Base-by-base conservation (phyloP, 2,329 filamentous ascomycete genomes). In the Chalara sp. region DNA sequence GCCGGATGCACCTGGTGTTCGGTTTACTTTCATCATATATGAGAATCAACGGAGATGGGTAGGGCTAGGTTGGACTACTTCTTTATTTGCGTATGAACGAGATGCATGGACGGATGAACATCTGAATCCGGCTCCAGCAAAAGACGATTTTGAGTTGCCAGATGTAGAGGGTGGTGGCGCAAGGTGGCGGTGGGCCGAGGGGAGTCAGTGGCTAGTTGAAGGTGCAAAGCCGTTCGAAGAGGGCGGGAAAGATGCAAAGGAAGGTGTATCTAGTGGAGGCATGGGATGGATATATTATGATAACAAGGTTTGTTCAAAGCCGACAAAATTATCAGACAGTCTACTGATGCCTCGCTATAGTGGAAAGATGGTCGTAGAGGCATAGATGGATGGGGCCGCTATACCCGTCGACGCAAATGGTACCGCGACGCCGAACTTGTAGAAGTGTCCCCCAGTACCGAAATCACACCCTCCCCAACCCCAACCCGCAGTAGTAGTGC, bases 221-320 rank as follows among this genome's bases (percentile, higher is more conserved):
- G 87, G 87, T 1, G 81, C 81, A 1, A 68, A 76, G 0, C 80
- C 83, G 68, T 77, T 69, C 47, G 72, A 71, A 5, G 62, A 69
- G 65, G 64, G 69, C 58, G 61, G 72, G 63, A 61, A 5, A 57
- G 72, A 64, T 51, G 64, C 61, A 66, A 70, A 63, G 60, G 61
- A 57, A n/a, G 59, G 59, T 42, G 39, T 61, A 55, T 59, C 58
- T 48, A 67, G 70, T 50, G 58, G 72, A 65, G 65, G 79, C 75
- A 83, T 84, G 59, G 93, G 91, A 1, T 99, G 93, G 93, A 89
- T 96, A 37, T 99, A 93, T 68, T 99, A 96, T 65, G 93, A 99
- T 64, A 97, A 92, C 67, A 96, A 96, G 83, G 89, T 89, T 71
- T 54, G 72, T 21, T 10, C 21, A 7, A 7, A 45, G 21, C 6